Evolutionary conservation across 306 rosid genomes (phyloP).

Genomic region (Vachellia pachyceras): DNA sequence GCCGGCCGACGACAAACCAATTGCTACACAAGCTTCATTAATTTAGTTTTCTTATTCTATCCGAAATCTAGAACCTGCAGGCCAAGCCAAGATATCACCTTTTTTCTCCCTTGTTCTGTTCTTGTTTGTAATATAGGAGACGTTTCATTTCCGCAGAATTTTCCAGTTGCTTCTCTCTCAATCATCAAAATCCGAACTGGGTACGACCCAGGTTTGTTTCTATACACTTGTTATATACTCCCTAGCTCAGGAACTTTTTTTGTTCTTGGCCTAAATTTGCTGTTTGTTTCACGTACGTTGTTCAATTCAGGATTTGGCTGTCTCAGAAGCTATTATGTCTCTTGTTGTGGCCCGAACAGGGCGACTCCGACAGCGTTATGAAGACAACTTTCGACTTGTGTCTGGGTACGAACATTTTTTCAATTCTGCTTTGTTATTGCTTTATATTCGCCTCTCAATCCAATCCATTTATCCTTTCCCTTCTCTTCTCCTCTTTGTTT

Average conservation of each 20-base stretch:
- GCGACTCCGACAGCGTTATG: slow-evolving; percentile 77
- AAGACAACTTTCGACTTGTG: slow-evolving; percentile 75
- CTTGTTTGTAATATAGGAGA: slow-evolving; percentile 34
- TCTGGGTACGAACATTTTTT: slow-evolving; percentile 66
- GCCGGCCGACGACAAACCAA: not conserved
- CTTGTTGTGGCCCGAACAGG: slow-evolving; percentile 65
- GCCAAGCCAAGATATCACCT: slow-evolving; percentile 17
- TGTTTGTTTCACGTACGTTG: slow-evolving; percentile 10
- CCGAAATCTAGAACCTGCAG: not conserved
- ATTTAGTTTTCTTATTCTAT: not conserved
- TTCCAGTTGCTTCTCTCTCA: slow-evolving; percentile 19
- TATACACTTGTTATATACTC: not conserved
- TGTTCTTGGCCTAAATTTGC: slow-evolving; percentile 8
- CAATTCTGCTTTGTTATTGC: slow-evolving; percentile 9
- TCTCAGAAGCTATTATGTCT: slow-evolving; percentile 51
- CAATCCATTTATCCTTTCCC: slow-evolving; percentile 18
- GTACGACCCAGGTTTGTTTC: slow-evolving; percentile 11
- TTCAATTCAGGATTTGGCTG: slow-evolving; percentile 27
- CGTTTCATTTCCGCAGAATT: not conserved
- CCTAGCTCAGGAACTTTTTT: not conserved
- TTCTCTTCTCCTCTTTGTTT: slow-evolving; percentile 21
- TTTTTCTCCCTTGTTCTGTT: not conserved
- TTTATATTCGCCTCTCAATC: not conserved
- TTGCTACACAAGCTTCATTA: slow-evolving; percentile 18
- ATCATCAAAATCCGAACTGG: slow-evolving; percentile 1